phyloP scores from a whole-genome alignment of 768 basidiomycete species.

The Exidia glandulosa region DNA sequence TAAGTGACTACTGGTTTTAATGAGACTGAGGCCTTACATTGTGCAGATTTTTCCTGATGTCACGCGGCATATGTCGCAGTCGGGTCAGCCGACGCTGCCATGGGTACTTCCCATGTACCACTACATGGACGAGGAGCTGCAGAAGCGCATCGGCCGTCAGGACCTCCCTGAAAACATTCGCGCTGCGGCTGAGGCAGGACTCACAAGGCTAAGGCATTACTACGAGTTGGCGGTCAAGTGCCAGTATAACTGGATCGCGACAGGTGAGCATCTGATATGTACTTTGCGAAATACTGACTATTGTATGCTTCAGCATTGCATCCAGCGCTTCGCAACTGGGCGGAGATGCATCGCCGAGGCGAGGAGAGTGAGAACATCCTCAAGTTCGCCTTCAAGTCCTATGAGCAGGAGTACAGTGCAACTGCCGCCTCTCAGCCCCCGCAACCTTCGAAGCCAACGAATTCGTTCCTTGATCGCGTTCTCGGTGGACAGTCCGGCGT shows the following conservation, averaged over 20 bases:
- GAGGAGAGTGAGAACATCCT: background rate
- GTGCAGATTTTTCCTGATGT: constrained; percentile 21
- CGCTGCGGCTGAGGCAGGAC: constrained; percentile 12
- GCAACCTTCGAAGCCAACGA: background rate
- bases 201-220: constrained; percentile 14
- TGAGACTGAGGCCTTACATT: background rate
- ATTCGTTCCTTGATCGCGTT: background rate
- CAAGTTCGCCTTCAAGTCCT: background rate
- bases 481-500: background rate
- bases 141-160: background rate
- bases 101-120: constrained; percentile 22
- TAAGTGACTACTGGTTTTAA: background rate
- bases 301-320: constrained; percentile 14
- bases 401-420: background rate
- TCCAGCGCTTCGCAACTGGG: constrained; percentile 14
- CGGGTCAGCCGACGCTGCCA: constrained; percentile 18
- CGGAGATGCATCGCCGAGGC: constrained; percentile 8
- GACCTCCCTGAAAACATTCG: constrained; percentile 7
- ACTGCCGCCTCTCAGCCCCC: background rate
- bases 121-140: constrained; percentile 15
- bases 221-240: constrained; percentile 8
- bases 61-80: constrained; percentile 18
- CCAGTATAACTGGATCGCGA: constrained; percentile 20
- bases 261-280: constrained; percentile 11
- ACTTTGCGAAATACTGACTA: background rate